Base-by-base conservation (phyloP, 2,329 filamentous ascomycete genomes). In the Phoma sp. region DNA sequence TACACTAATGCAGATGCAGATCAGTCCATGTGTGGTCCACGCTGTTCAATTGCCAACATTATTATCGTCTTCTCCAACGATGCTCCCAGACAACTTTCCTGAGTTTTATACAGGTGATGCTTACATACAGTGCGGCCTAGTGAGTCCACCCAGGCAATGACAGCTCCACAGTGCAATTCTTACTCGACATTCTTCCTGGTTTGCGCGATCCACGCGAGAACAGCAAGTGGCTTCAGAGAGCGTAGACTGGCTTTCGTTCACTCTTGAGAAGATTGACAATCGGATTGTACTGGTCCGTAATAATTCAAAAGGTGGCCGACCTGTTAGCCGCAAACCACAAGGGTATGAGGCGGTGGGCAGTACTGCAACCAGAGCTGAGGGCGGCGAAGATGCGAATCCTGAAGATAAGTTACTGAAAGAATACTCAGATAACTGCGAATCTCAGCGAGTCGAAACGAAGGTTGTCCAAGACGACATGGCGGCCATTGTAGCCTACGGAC, bases 101-200 rank as follows among this genome's bases (percentile, higher is more conserved):
- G 32, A 33, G 5, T 59, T 57, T 12, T 6, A 25, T 4, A 43
- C 27, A 2, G 55, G 57, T 17, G 44, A 62, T 38, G 19, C 57
- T 5, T 24, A 40, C 43, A 51, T 60, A 25, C 17, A 45, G 2
- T 48, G 44, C 1, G 19, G 38, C 15, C 3, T 58, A 3, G 27
- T 21, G 1, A 37, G 7, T 4, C 48, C 51, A 3, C 12, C 40
- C 5, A 51, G 9, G 40, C 32, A 53, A 7, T 64, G 58, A 51
- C 60, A 52, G 29, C 56, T 69, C 19, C 61, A 68, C 27, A 53
- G 57, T 25, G 9, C n/a, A 0, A 40, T 55, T 1, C 53, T 69
- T 17, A 47, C 37, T 3, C 48, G 56, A 7, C 47, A 57, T 5
- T 65, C 62, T 4, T 9, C 52, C 0, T 68, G 62, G 62, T 65